These are phyloP conservation scores for Wickerhamiella sorbophila DNA, from an alignment of 805 yeast genomes.

Conservation along the genomic window DNA sequence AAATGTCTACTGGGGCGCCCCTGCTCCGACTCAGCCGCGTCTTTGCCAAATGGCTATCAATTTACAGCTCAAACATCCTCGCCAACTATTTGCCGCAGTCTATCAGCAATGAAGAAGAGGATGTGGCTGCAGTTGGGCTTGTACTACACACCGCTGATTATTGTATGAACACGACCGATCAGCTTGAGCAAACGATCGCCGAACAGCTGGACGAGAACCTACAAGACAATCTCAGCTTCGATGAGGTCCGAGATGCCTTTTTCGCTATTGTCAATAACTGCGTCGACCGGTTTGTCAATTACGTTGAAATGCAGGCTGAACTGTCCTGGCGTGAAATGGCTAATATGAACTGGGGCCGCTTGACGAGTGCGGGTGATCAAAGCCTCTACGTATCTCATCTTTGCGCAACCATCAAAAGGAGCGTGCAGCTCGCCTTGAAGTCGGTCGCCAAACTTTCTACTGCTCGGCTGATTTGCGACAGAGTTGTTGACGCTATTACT, in stretches of 20 bases:
- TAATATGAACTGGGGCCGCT: slow-evolving; percentile 57
- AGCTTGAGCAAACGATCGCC: slow-evolving; percentile 46
- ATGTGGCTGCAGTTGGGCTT: slow-evolving; percentile 51
- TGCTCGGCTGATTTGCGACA: slow-evolving; percentile 59
- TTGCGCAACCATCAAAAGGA: slow-evolving; percentile 32
- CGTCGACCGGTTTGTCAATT: slow-evolving; percentile 40
- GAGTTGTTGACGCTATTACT: slow-evolving; percentile 50
- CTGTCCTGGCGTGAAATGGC: slow-evolving; percentile 73
- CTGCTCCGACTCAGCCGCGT: slow-evolving; percentile 37
- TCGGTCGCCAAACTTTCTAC: slow-evolving; percentile 53
- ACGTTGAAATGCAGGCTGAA: slow-evolving; percentile 47
- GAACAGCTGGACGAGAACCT: slow-evolving; percentile 31
- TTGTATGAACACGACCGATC: slow-evolving; percentile 62
- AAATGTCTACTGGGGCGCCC: slow-evolving; percentile 35
- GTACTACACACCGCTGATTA: slow-evolving; percentile 83
- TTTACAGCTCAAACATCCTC: slow-evolving; percentile 40
- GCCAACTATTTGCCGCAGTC: slow-evolving; percentile 33
- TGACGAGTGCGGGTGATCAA: slow-evolving; percentile 53
- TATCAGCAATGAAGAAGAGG: slow-evolving; percentile 36
- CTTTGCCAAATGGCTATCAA: slow-evolving; percentile 51
- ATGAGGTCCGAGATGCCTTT: slow-evolving; percentile 40
- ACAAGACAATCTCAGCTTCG: slow-evolving; percentile 37
- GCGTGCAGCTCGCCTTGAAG: slow-evolving; percentile 26
- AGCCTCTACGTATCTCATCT: slow-evolving; percentile 56
- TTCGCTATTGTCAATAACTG: slow-evolving; percentile 44